Conservation (phyloP, 2,329 filamentous ascomycete genomes). For the Aschersonia sp. region DNA sequence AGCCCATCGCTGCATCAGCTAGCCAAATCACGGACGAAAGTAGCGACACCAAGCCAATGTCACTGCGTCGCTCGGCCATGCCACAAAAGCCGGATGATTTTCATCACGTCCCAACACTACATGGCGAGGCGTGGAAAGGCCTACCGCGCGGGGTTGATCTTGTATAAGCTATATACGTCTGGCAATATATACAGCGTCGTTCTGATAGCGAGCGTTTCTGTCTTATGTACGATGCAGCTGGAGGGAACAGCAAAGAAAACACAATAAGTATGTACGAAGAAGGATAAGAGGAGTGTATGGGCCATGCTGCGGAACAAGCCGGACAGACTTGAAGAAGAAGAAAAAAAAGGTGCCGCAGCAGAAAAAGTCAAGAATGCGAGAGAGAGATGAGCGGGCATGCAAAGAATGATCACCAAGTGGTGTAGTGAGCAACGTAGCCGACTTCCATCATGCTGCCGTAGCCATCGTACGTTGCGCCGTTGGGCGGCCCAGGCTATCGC, state of each 20-base stretch:
- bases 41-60: no score
- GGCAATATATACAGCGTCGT: not conserved
- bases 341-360: not conserved
- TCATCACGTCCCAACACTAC: no score
- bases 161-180: not conserved
- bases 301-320: not conserved
- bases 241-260: no score
- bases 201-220: not conserved
- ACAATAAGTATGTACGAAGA: constrained; percentile 6
- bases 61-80: no score
- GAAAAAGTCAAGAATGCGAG: not conserved
- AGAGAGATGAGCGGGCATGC: not conserved
- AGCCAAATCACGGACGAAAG: no score
- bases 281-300: not conserved
- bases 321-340: not conserved
- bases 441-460: constrained; percentile 36
- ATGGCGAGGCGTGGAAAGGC: no score
- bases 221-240: constrained; percentile 4
- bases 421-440: constrained; percentile 31
- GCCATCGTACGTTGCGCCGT: constrained; percentile 27
- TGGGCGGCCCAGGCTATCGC: constrained; percentile 32
- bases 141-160: not conserved
- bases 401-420: constrained; percentile 2
- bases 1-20: no score
- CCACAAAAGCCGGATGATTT: no score